Evolutionary conservation across 2,329 filamentous ascomycete species (phyloP).

Genomic region (Pseudocercospora fijiensis): DNA sequence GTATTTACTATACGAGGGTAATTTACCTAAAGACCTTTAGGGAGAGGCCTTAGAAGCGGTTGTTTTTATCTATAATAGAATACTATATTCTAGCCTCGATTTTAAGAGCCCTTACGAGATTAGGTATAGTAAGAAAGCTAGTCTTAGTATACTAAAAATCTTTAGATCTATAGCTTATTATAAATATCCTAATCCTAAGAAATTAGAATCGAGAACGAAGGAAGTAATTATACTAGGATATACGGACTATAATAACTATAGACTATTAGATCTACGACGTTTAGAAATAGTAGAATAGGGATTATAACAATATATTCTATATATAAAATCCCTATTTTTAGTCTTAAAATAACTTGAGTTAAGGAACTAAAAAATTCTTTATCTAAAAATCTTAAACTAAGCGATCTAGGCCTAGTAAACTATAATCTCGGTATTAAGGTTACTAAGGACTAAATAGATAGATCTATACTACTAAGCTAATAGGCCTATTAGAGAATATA

Average conservation of each 20-base stretch:
- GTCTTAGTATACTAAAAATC: background rate
- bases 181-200: background rate
- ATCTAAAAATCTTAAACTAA: slow-evolving; percentile 10
- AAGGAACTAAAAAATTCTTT: slow-evolving; percentile 11
- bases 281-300: slow-evolving; percentile 9
- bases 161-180: too few species aligned
- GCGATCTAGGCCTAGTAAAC: too few species aligned
- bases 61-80: background rate
- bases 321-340: slow-evolving; percentile 14
- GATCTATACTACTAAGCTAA: slow-evolving; percentile 8
- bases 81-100: background rate
- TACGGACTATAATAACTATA: slow-evolving; percentile 6
- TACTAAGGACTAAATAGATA: slow-evolving; percentile 13
- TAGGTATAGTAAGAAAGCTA: background rate
- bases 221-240: slow-evolving; percentile 4
- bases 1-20: background rate
- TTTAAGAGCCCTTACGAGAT: background rate
- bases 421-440: slow-evolving; percentile 13
- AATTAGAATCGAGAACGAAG: background rate
- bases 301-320: slow-evolving; percentile 10
- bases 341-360: slow-evolving; percentile 9
- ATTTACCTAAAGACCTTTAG: background rate
- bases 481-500: slow-evolving; percentile 11
- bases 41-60: background rate
- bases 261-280: slow-evolving; percentile 9